Evolutionary conservation across 805 yeast genomes (phyloP).

Genomic region (Sungouiozyma intestinalis): DNA sequence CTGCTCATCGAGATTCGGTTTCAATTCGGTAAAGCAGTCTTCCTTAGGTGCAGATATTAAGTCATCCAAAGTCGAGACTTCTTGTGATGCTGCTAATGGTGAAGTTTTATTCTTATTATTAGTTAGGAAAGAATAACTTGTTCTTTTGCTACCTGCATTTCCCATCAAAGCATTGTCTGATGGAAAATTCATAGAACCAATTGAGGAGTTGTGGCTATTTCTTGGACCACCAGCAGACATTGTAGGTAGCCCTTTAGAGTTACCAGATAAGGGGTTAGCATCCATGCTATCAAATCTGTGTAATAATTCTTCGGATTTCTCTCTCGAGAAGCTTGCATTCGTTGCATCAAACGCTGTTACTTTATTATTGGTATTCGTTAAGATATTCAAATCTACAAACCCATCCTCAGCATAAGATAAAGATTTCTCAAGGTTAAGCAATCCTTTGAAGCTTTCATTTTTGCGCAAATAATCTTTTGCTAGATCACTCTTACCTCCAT

Average conservation of each 20-base stretch:
- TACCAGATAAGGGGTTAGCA: conserved; percentile 1
- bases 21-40: background rate
- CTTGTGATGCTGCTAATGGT: background rate
- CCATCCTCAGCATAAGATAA: conserved; percentile 59
- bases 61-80: background rate
- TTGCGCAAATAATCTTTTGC: conserved; percentile 16
- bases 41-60: background rate
- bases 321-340: background rate
- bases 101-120: too few relatives aligned
- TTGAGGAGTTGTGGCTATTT: conserved; percentile 16
- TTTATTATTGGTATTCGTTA: conserved; percentile 36
- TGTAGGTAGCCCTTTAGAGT: conserved; percentile 7
- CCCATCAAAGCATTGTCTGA: conserved; percentile 1
- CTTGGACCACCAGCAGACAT: conserved; percentile 21
- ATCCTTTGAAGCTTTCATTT: conserved; percentile 23
- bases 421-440: conserved; percentile 45
- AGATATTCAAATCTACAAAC: conserved; percentile 42
- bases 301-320: conserved; percentile 1
- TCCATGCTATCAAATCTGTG: background rate
- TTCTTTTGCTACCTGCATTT: background rate
- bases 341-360: background rate
- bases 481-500: conserved; percentile 16
- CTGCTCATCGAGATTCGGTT: background rate
- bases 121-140: background rate
- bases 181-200: conserved; percentile 14